Base-by-base conservation (phyloP, 2,329 filamentous ascomycete species). In the Penicillium sp. region DNA sequence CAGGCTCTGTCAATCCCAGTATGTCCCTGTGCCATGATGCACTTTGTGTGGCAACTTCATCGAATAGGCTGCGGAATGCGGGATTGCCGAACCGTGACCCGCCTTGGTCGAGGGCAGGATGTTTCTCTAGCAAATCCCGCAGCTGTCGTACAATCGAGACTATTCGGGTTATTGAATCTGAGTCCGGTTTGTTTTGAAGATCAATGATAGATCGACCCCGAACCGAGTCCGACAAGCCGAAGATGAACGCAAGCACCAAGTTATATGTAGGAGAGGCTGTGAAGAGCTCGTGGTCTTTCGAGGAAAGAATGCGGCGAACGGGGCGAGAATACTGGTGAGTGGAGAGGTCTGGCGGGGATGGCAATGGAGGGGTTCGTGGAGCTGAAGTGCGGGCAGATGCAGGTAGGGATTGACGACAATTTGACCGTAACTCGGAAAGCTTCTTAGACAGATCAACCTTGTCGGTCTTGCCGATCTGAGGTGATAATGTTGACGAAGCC, bases 51-150 rank as follows among this genome's bases (percentile, higher is more conserved):
- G 60, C 59, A 10, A 71, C 57, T 39, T 67, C 62, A 44, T 70
- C 84, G 39, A 95, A 75, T 55, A 93, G 89, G 41, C 77, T 74
- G 33, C 87, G 79, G 67, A 98, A 98, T 2, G 84, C 79, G 51
- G 88, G 89, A 67, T 98, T 98, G 31, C 92, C 93, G 62, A 98
- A 98, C 16, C 92, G 77, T 6, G 88, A 95, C 30, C 88, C 88
- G 18, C 80, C 83, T 31, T 89, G 85, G 47, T 96, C 88, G 50
- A 90, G 75, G 0, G 92, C 82, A 1, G 92, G 92, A 35, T 83
- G 81, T 35, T 74, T 68, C 10, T 73, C 67, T 4, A 94, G 73
- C 1, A 90, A 71, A 4, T 69, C 63, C 36, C 86, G 80, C 6
- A 84, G 77, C 37, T 81, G 74, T 22, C 82, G 74, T 8, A 98